Percentiles rank a stretch among this genome's conserved stretches.
Conservation (phyloP, 1,284 basidiomycete species). For the Chalciporus sp. region DNA sequence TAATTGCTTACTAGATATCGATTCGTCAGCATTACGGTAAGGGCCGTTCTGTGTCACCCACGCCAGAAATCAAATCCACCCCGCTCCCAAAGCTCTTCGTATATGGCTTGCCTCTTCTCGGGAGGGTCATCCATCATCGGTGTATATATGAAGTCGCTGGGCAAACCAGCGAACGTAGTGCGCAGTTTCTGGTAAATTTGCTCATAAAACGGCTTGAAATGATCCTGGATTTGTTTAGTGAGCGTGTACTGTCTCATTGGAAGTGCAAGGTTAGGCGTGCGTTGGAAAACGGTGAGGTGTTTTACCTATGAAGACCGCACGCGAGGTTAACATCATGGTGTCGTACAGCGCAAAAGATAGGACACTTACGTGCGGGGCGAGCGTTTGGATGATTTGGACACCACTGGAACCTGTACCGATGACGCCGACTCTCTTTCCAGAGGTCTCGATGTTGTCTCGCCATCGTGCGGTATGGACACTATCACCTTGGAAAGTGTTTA, state of each 20-base stretch:
- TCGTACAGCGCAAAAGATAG: background rate
- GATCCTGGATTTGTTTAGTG: conserved; percentile 15
- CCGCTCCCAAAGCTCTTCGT: conserved; percentile 11
- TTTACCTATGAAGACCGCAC: conserved; percentile 1
- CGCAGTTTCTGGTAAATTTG: conserved; percentile 6
- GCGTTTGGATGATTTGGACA: conserved; percentile 16
- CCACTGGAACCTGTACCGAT: conserved; percentile 25
- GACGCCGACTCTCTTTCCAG: conserved; percentile 18
- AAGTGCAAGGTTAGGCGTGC: conserved; percentile 16
- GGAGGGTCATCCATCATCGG: conserved; percentile 16
- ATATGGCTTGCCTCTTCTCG: conserved; percentile 10
- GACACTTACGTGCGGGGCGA: conserved; percentile 14
- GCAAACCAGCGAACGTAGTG: conserved; percentile 3
- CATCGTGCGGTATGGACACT: conserved; percentile 16
- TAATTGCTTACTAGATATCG: conserved; percentile 17
- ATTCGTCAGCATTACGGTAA: background rate
- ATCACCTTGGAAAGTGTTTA: conserved; percentile 11
- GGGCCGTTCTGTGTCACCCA: conserved; percentile 1
- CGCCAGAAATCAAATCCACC: conserved; percentile 17
- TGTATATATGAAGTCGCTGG: background rate
- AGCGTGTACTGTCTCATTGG: conserved; percentile 13
- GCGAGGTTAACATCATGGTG: no score
- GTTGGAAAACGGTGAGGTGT: conserved; percentile 21
- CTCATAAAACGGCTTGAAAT: conserved; percentile 15
- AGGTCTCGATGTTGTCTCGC: conserved; percentile 17